phyloP scores from a whole-genome alignment of 1,284 basidiomycete species.

The Ganoderma lucidum region DNA sequence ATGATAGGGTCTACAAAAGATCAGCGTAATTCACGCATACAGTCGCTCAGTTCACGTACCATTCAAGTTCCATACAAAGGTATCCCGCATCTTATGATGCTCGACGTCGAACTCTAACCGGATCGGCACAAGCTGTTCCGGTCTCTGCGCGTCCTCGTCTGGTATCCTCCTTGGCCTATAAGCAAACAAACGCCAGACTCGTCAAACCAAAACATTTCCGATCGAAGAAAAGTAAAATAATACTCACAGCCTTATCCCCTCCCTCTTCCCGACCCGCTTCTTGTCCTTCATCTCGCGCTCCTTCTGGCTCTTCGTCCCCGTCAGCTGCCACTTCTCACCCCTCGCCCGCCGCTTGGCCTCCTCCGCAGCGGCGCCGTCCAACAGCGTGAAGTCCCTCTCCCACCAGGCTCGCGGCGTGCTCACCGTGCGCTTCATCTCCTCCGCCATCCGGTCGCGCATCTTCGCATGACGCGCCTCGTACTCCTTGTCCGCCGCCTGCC shows the following conservation, averaged over 20 bases:
- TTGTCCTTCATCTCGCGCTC: constrained; percentile 50
- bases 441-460: constrained; percentile 54
- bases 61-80: constrained; percentile 96
- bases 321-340: constrained; percentile 57
- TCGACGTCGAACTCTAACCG: constrained; percentile 95
- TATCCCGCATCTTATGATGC: constrained; percentile 92
- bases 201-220: constrained; percentile 26
- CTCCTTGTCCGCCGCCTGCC: constrained; percentile 60
- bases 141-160: constrained; percentile 63
- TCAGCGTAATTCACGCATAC: neutral
- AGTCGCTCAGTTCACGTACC: constrained; percentile 57
- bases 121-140: constrained; percentile 90
- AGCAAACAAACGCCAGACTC: constrained; percentile 7
- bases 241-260: constrained; percentile 72
- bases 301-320: constrained; percentile 44
- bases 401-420: constrained; percentile 53
- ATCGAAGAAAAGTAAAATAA: constrained; percentile 6
- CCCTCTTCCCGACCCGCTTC: constrained; percentile 66
- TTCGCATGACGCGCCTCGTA: constrained; percentile 53
- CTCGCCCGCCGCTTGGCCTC: constrained; percentile 33
- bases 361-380: constrained; percentile 36
- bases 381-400: constrained; percentile 50
- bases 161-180: constrained; percentile 69
- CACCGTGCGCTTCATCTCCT: constrained; percentile 48
- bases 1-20: constrained; percentile 77